Base-by-base conservation (phyloP, 176 grass and related monocot genomes). In the Areca catechu region DNA sequence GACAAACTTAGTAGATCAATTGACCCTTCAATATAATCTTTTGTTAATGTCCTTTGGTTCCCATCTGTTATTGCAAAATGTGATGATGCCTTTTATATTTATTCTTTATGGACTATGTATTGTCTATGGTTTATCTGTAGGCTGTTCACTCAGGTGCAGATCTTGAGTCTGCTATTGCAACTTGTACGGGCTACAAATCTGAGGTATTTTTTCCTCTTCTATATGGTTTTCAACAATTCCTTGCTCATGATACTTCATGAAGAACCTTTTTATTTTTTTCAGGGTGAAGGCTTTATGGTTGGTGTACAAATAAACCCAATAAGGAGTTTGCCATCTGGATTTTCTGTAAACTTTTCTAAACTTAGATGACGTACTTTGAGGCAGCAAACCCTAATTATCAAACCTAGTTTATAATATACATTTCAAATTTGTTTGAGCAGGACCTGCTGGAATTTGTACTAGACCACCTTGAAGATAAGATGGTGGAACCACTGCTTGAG, bases 221-320 rank as follows among this genome's bases (percentile, higher is more conserved):
- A 9, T 70, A 43, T 12, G 34, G 1, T 16, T 16, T 47, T 34
- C 20, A 27, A 17, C 48, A 48, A 49, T 58, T 48, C 58, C 56
- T 58, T 66, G 37, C 30, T 68, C 21, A 25, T 77, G 43, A 49
- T 24, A 7, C 17, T 9, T 80, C 15, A 49, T 61, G 34, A 75
- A 68, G 27, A 29, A 29, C 27, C 66, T 16, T 68, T 54, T 51
- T 30, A 16, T 50, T 73, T 58, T 25, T 20, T 79, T 56, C 73
- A 98, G 93, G 75, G 93, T 80, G 52, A 97, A 91, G 93, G 93
- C 72, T 98, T 98, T 74, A 98, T 98, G 93, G 93, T 98, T 82
- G 93, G 93, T 58, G 84, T 98, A 77, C 57, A 80, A 73, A 88
- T 92, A 66, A 88, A 98, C 77, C 93, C 93, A 49, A 72, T 98